Evolutionary conservation across 345 rosid genomes (phyloP).

Genomic region (Triadica sebifera): DNA sequence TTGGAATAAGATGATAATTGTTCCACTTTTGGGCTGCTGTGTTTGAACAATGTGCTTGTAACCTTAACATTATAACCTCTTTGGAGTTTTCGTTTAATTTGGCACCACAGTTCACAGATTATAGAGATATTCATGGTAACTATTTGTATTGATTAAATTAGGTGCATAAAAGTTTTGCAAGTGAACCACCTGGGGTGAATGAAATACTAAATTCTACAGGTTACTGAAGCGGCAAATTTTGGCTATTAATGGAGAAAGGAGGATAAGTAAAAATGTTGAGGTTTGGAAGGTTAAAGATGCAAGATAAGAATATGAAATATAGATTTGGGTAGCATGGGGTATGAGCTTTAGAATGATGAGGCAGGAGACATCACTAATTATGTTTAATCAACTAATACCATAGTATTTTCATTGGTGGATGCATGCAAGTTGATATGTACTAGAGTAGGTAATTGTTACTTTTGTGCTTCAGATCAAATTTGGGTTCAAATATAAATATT

Average conservation of each 20-base stretch:
- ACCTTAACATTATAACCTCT: not conserved
- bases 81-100: not conserved
- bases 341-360: constrained; percentile 3
- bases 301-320: not conserved
- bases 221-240: not conserved
- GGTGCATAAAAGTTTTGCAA: not conserved
- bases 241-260: not conserved
- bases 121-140: not conserved
- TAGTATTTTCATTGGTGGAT: not conserved
- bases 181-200: not conserved
- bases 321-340: not conserved
- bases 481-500: constrained; percentile 12
- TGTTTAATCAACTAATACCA: not conserved
- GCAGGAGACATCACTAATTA: not conserved
- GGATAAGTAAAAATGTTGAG: constrained; percentile 3
- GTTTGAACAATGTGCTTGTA: not conserved
- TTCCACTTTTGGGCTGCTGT: not conserved
- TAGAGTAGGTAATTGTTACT: constrained; percentile 2
- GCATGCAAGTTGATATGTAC: not conserved
- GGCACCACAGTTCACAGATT: not conserved
- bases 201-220: not conserved
- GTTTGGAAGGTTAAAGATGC: not conserved
- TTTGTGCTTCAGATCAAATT: constrained; percentile 12
- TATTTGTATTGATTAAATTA: not conserved
- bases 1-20: constrained; percentile 1